Evolutionary conservation across 1,139 yeast genomes (phyloP).

Genomic region (Candida neerlandica): DNA sequence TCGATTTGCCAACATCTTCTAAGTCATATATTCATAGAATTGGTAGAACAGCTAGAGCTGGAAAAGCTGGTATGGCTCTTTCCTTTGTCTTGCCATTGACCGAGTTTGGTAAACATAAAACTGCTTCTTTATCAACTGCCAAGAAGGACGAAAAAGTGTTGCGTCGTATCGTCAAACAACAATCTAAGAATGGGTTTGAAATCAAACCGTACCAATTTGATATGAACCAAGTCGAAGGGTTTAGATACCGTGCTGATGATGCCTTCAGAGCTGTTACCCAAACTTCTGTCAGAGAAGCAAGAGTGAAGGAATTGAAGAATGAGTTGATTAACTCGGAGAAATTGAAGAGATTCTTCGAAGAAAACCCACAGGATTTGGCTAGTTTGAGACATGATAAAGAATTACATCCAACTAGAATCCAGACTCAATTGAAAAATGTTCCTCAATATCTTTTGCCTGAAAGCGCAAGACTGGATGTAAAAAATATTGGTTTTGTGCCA

Average conservation of each 20-base stretch:
- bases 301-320: constrained; percentile 84
- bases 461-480: constrained; percentile 62
- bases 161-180: constrained; percentile 74
- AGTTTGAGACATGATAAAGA: constrained; percentile 91
- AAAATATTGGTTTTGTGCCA: constrained; percentile 75
- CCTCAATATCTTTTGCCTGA: constrained; percentile 92
- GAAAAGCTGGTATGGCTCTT: constrained; percentile 91
- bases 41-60: constrained; percentile 98
- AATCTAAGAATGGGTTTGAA: constrained; percentile 71
- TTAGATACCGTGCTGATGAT: constrained; percentile 96
- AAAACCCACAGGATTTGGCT: constrained; percentile 93
- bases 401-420: constrained; percentile 79
- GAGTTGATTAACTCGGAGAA: constrained; percentile 89
- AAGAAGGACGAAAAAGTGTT: constrained; percentile 87
- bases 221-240: constrained; percentile 90
- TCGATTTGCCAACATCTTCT: constrained; percentile 90
- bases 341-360: constrained; percentile 92
- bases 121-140: constrained; percentile 70
- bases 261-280: constrained; percentile 94
- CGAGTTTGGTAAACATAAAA: constrained; percentile 87
- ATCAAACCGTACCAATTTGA: constrained; percentile 87
- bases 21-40: constrained; percentile 91
- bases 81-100: constrained; percentile 86
- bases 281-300: constrained; percentile 89
- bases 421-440: constrained; percentile 83